Evolutionary conservation across 2,329 filamentous ascomycete species (phyloP).

Genomic region (Ustilaginoidea virens): DNA sequence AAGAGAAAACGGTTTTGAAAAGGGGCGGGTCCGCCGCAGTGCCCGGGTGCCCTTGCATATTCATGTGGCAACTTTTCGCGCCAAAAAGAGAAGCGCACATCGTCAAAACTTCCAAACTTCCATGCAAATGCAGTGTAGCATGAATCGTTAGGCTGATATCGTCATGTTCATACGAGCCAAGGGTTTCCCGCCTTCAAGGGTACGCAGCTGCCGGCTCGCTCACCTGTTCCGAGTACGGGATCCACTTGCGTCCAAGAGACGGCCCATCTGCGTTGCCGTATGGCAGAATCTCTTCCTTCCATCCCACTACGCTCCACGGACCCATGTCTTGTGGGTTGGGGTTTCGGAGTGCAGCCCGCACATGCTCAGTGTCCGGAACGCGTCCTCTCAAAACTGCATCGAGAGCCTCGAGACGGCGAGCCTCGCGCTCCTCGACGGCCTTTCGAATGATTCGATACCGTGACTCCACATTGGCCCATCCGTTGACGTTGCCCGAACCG

Average conservation of each 20-base stretch:
- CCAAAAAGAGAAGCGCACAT: too few relatives aligned
- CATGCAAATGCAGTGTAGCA: too few relatives aligned
- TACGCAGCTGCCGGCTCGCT: constrained; percentile 13
- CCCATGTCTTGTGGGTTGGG: constrained; percentile 24
- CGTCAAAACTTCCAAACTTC: too few relatives aligned
- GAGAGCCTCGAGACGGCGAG: constrained; percentile 30
- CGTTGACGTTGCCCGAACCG: constrained; percentile 33
- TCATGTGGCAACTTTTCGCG: too few relatives aligned
- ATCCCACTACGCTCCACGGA: constrained; percentile 31
- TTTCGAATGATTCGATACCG: constrained; percentile 32
- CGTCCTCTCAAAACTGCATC: constrained; percentile 23
- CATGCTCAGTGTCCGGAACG: constrained; percentile 18
- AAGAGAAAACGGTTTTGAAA: too few relatives aligned
- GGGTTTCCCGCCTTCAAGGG: too few relatives aligned
- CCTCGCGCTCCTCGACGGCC: constrained; percentile 42
- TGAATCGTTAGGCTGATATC: too few relatives aligned
- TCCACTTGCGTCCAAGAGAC: constrained; percentile 28
- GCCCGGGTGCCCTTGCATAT: too few relatives aligned
- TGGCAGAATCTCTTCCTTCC: constrained; percentile 28
- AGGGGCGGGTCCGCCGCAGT: too few relatives aligned
- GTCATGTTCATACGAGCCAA: too few relatives aligned
- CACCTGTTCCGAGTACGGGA: constrained; percentile 17
- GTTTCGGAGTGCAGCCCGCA: constrained; percentile 21
- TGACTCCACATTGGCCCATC: constrained; percentile 31
- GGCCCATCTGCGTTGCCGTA: constrained; percentile 25